These are phyloP conservation scores for Phytophthora uliginosa DNA, from an alignment of 352 stramenopile genomes.

Conservation along the genomic window DNA sequence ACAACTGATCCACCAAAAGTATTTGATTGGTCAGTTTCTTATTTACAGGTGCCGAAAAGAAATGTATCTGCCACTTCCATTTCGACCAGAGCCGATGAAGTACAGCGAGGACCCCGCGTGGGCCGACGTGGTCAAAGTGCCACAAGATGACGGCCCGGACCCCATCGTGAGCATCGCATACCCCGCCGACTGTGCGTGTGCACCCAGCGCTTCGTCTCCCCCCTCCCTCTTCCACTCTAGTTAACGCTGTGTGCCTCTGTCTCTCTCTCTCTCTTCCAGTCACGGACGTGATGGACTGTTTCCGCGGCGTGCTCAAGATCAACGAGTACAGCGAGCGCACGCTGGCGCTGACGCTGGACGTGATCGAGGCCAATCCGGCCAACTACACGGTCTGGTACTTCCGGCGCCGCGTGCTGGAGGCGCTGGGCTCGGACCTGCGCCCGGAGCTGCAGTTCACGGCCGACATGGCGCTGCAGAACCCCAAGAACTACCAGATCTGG, in stretches of 20 bases:
- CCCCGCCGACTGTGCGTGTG: constrained; percentile 68
- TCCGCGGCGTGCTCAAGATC: constrained; percentile 93
- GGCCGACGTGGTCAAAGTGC: constrained; percentile 87
- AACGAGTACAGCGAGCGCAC: constrained; percentile 94
- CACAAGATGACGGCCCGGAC: constrained; percentile 85
- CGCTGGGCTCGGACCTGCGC: constrained; percentile 73
- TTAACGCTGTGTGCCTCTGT: not conserved
- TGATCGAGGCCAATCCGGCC: constrained; percentile 96
- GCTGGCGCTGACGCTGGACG: constrained; percentile 92
- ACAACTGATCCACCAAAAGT: too few relatives aligned
- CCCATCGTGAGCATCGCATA: constrained; percentile 87
- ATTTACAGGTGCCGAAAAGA: not conserved
- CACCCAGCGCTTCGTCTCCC: not conserved
- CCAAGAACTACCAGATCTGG: constrained; percentile 99
- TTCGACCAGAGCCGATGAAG: constrained; percentile 32
- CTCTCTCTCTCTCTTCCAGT: constrained; percentile 45
- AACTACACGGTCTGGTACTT: constrained; percentile 99
- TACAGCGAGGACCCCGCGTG: constrained; percentile 78
- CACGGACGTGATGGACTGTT: constrained; percentile 94
- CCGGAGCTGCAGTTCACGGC: constrained; percentile 81
- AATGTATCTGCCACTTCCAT: not conserved
- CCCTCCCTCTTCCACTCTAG: not conserved
- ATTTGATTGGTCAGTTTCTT: too few relatives aligned
- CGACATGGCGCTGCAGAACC: constrained; percentile 93
- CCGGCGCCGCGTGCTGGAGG: constrained; percentile 92